These are phyloP conservation scores for Penicillium argentinense DNA, from an alignment of 495 filamentous ascomycete species.

Conservation along the genomic window DNA sequence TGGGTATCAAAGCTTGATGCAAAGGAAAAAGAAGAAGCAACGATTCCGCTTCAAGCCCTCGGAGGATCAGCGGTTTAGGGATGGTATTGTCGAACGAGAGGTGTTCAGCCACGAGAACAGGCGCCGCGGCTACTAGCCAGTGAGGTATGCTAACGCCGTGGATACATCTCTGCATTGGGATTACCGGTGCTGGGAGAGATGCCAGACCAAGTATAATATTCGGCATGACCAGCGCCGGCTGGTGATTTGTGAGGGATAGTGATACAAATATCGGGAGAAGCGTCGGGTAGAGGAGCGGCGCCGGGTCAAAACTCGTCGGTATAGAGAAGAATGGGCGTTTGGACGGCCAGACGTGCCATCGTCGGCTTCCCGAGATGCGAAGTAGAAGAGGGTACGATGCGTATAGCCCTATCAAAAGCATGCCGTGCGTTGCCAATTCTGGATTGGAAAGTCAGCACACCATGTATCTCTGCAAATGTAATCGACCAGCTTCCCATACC, in stretches of 20 bases:
- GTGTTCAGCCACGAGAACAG: conserved; percentile 53
- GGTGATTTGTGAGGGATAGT: conserved; percentile 64
- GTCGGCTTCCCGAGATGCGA: conserved; percentile 21
- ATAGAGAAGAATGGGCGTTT: conserved; percentile 48
- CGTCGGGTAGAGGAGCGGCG: conserved; percentile 83
- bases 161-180: conserved; percentile 58
- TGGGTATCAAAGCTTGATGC: conserved; percentile 75
- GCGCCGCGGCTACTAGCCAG: conserved; percentile 70
- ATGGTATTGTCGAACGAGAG: conserved; percentile 28
- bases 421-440: conserved; percentile 50
- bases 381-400: conserved; percentile 47
- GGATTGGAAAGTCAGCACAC: conserved; percentile 9
- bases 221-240: conserved; percentile 59
- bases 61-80: conserved; percentile 36
- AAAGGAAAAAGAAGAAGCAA: conserved; percentile 77
- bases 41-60: conserved; percentile 56
- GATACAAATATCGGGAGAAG: conserved; percentile 76
- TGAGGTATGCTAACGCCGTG: conserved; percentile 63
- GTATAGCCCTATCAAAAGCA: conserved; percentile 44
- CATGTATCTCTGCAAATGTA: neutral
- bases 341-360: conserved; percentile 28
- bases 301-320: conserved; percentile 81
- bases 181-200: conserved; percentile 68
- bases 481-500: conserved; percentile 21
- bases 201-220: conserved; percentile 82